Evolutionary conservation across 2,329 filamentous ascomycete species (phyloP), one percentile per base, ranked within the genome.

Genomic region (Ophiocordyceps sinensis): DNA sequence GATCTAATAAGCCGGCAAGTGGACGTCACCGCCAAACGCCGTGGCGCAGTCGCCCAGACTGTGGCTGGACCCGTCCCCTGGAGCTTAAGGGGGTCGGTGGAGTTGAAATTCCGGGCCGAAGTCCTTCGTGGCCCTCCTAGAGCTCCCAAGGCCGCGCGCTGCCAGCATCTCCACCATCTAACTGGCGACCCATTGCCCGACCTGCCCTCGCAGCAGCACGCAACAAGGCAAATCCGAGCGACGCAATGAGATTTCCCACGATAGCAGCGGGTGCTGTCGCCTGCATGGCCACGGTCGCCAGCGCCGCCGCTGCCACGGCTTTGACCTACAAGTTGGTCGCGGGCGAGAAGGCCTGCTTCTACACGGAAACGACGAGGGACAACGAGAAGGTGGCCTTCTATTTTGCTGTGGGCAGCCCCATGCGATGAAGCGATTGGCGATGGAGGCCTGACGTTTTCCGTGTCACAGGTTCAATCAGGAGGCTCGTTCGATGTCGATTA

Each of bases 401-500:
- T 70, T 98, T 98, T 66, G 93, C 91, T 45, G 91, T 98, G 68
- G 50, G 82, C 66, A 14, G 28, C 19, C 13, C 28, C 9, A 17
- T 15, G 11, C 4, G 2, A 23, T 17, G 15, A 5, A 14, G 21
- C 11, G 10, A 41, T 42, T 14, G 10, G 38, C 38, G 26, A 38
- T 13, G 11, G 38, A 14, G 28, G 5, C 13, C 23, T 21, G 8
- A 36, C 17, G n/a, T 14, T 32, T 11, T 45, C 11, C n/a, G 36
- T 11, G 15, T 5, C 39, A 35, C 47, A 94, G 88, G 88, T 95
- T 37, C 91, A 98, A 93, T 89, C 88, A 9, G 91, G 91, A 57
- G 93, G 91, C 53, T 89, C 87, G 28, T 98, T 98, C 66, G 91
- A 98, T 69, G 75, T 98, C 64, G 87, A 96, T 62, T 98, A 94